Evolutionary conservation across 345 rosid genomes (phyloP).

Genomic region (Lepidium aucheri): DNA sequence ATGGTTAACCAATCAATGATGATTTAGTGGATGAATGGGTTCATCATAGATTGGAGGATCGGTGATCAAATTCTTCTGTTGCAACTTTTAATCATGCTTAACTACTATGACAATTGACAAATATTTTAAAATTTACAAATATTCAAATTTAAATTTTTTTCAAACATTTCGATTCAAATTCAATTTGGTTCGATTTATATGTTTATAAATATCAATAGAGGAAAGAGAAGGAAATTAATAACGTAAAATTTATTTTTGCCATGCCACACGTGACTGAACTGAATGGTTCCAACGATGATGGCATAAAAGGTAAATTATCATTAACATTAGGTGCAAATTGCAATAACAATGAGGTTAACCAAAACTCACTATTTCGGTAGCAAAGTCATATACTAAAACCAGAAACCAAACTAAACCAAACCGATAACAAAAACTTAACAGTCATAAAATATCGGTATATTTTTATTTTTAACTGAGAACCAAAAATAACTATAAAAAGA

Average conservation of each 20-base stretch:
- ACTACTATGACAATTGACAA: too few relatives aligned
- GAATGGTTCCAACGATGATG: conserved; percentile 12
- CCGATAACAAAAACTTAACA: too few relatives aligned
- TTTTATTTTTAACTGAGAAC: too few relatives aligned
- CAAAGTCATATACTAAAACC: too few relatives aligned
- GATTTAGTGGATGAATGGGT: not conserved
- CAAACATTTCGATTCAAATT: not conserved
- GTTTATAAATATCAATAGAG: not conserved
- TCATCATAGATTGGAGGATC: not conserved
- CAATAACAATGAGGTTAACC: too few relatives aligned
- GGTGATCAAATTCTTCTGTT: not conserved
- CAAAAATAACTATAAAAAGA: too few relatives aligned
- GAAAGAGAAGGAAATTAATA: not conserved
- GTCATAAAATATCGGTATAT: too few relatives aligned
- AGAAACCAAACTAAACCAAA: too few relatives aligned
- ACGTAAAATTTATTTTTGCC: not conserved
- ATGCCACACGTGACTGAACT: conserved; percentile 31
- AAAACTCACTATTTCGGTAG: too few relatives aligned
- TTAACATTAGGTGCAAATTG: not conserved
- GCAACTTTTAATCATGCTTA: too few relatives aligned
- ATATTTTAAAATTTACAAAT: too few relatives aligned
- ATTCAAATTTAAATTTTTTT: not conserved
- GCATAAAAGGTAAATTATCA: conserved; percentile 15
- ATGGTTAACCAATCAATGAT: too few relatives aligned
- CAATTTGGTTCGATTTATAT: not conserved